Evolutionary conservation across 768 basidiomycete species (phyloP), one percentile per base, ranked within the genome.

Genomic region (Boletus rubroflammeus): DNA sequence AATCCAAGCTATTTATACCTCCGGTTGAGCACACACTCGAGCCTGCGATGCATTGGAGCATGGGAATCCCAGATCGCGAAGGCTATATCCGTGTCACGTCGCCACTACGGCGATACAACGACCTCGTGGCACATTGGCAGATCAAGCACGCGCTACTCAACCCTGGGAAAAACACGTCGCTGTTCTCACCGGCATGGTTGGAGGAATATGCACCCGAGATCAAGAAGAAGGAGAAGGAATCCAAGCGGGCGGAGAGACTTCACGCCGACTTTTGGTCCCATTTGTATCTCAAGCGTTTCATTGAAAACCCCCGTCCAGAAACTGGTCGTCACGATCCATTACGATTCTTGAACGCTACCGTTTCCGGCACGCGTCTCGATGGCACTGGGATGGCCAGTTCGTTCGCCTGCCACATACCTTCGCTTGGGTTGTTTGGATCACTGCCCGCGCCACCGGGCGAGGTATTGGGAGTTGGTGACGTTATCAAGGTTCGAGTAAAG

Each of bases 91-190:
- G 90, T 21, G 83, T 81, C 9, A 98, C 97, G 9, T 92, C 88
- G 6, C 97, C 97, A 0, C 73, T 99, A 41, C 81, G 97, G 39
- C 83, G 97, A 41, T 97, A 83, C 69, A 71, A 73, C 34, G 97
- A 99, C 69, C 68, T 97, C 52, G 68, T 94, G 13, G 73, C 75
- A 10, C 97, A 98, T 72, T 99, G 94, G 93, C 95, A 98, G 68
- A 83, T 99, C 71, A 95, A 97, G 65, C 75, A 85, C 47, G 81
- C 80, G 6, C 70, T 98, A 11, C 72, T 88, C 7, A 71, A 67
- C 13, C 67, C 65, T 7, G 59, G 53, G 35, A 69, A 75, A 6
- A 53, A 52, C 43, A 63, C 66, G 2, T 73, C 77, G 4, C 67
- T 76, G 4, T 85, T 88, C 62, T 73, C 73, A 29, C 45, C 61